phyloP scores from a whole-genome alignment of 805 yeast genomes.

The Wickerhamiella qilinensis region DNA sequence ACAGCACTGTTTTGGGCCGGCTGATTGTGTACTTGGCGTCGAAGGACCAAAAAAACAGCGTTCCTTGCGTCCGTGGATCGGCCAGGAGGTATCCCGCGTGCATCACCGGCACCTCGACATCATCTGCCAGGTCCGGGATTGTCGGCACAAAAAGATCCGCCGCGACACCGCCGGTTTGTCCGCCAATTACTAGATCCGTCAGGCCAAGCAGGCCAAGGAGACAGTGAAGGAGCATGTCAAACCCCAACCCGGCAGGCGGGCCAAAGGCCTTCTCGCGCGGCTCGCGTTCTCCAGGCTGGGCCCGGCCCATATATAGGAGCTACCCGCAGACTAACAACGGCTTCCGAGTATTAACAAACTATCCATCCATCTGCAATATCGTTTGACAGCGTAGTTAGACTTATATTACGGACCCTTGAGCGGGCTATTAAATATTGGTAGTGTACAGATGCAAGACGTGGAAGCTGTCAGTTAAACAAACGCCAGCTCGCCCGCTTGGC shows the following conservation, averaged over 20 bases:
- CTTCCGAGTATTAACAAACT: too few relatives aligned
- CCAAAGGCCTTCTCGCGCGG: too few relatives aligned
- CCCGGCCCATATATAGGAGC: background rate
- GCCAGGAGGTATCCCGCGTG: slow-evolving; percentile 46
- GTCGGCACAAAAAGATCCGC: slow-evolving; percentile 16
- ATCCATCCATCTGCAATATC: too few relatives aligned
- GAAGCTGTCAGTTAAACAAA: slow-evolving; percentile 13
- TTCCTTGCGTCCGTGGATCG: slow-evolving; percentile 30
- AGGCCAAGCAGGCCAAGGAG: background rate
- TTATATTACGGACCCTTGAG: too few relatives aligned
- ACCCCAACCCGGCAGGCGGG: background rate
- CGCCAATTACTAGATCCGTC: background rate
- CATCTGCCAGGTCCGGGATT: slow-evolving; percentile 20
- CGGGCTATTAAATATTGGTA: background rate
- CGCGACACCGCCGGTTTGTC: background rate
- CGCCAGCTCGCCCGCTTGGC: slow-evolving; percentile 19
- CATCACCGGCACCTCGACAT: slow-evolving; percentile 26
- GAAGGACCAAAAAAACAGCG: slow-evolving; percentile 69
- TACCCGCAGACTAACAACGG: background rate
- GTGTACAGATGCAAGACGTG: background rate
- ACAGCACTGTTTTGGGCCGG: slow-evolving; percentile 31
- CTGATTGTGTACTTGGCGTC: slow-evolving; percentile 19
- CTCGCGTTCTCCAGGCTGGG: too few relatives aligned
- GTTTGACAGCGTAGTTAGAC: background rate
- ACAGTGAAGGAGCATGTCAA: background rate